phyloP scores from a whole-genome alignment of 371 early-diverging fungal genomes.

The Chytridium lagenaria region DNA sequence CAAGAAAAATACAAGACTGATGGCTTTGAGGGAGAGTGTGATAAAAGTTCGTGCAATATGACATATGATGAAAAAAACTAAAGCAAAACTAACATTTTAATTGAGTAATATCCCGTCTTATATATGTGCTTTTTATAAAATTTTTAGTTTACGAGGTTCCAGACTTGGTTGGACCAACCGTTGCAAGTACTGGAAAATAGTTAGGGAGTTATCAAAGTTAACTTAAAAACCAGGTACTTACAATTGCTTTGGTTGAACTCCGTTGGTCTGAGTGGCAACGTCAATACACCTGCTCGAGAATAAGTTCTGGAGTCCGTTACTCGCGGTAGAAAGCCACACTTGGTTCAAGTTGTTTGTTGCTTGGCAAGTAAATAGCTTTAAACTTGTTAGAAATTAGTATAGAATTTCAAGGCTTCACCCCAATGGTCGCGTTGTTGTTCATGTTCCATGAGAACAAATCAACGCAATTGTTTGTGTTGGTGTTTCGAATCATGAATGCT shows the following conservation, averaged over 20 bases:
- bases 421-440: slow-evolving; percentile 14
- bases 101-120: too few species aligned
- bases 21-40: too few species aligned
- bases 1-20: too few species aligned
- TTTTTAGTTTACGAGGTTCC: slow-evolving; percentile 23
- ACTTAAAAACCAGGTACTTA: not conserved
- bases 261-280: slow-evolving; percentile 3
- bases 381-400: not conserved
- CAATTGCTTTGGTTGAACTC: slow-evolving; percentile 2
- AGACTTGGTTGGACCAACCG: slow-evolving; percentile 9
- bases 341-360: slow-evolving; percentile 12
- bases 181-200: slow-evolving; percentile 14
- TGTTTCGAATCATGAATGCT: slow-evolving; percentile 9
- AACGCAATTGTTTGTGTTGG: slow-evolving; percentile 14
- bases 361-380: not conserved
- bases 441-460: slow-evolving; percentile 9
- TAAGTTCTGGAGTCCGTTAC: not conserved
- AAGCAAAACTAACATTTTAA: too few species aligned
- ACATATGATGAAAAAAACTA: too few species aligned
- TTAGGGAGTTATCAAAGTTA: not conserved
- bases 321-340: not conserved
- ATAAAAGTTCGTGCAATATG: too few species aligned
- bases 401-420: not conserved
- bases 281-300: slow-evolving; percentile 8
- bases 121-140: too few species aligned